A percentile compares a stretch with the other conserved stretches of the same genome.
These are phyloP conservation scores for Fusarium illudens DNA, from an alignment of 2,329 filamentous ascomycete genomes.

Conservation along the genomic window DNA sequence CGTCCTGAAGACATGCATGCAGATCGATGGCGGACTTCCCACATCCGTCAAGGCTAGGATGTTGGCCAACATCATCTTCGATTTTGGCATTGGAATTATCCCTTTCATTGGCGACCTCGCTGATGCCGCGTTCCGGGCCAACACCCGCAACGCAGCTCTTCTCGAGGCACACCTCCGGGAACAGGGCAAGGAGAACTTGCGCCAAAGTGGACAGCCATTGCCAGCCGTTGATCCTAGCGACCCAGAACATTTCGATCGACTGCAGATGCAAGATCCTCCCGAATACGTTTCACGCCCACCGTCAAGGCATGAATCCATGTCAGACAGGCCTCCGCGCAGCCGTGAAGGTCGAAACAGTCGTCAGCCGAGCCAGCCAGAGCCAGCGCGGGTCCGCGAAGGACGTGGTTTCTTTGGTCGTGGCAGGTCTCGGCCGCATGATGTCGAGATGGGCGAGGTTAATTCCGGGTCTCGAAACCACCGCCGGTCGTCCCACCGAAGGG, in stretches of 20 bases:
- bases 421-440: slow-evolving; percentile 42
- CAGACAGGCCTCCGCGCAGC: slow-evolving; percentile 31
- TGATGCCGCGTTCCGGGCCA: slow-evolving; percentile 77
- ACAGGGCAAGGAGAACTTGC: slow-evolving; percentile 68
- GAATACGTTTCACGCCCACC: slow-evolving; percentile 42
- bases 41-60: slow-evolving; percentile 70
- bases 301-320: slow-evolving; percentile 37
- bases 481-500: slow-evolving; percentile 32
- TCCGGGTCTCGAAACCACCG: slow-evolving; percentile 22
- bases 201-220: slow-evolving; percentile 55
- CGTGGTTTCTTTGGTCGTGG: slow-evolving; percentile 44
- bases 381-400: slow-evolving; percentile 41
- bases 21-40: slow-evolving; percentile 81
- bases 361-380: slow-evolving; percentile 40
- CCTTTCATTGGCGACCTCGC: slow-evolving; percentile 79
- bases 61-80: slow-evolving; percentile 79
- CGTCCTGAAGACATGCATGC: slow-evolving; percentile 75
- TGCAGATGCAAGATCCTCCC: slow-evolving; percentile 40
- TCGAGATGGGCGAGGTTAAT: slow-evolving; percentile 42
- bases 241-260: slow-evolving; percentile 59
- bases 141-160: slow-evolving; percentile 77
- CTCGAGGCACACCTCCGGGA: slow-evolving; percentile 74
- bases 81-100: slow-evolving; percentile 77
- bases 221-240: slow-evolving; percentile 62
- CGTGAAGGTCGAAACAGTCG: slow-evolving; percentile 24